Evolutionary conservation across 129 eudicot species (phyloP), one percentile per base, ranked within the genome.

Genomic region (Gnaphalium uliginosum): DNA sequence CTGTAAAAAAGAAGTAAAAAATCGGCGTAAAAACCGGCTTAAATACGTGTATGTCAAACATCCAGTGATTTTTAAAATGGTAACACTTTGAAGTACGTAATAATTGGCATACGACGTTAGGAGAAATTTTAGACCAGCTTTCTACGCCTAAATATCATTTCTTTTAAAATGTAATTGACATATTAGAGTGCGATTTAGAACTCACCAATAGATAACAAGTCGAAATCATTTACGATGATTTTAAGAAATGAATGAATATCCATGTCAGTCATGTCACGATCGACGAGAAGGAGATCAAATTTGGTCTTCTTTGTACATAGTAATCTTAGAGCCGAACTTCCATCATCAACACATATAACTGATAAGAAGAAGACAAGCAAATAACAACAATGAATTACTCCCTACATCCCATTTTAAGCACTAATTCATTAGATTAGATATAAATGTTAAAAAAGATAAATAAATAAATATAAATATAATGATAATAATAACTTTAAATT

Each of bases 211-310:
- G 73, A 19, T 4, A 75, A 67, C 13, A 68, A 29, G 21, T 81
- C 68, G 73, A 68, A 30, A 10, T 50, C 26, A 15, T 39, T 54
- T 62, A 75, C 53, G 35, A 76, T 54, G 35, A 76, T 54, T 50
- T 63, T 81, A 26, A 81, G 77, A 60, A 75, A 71, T 35, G 73
- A 60, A 13, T 74, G 57, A 46, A 64, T 73, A 50, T 81, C 84
- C 68, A 81, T 57, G 37, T 50, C 51, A n/a, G 17, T 32, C 24
- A 81, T 24, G 25, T 60, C 71, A 22, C 71, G 32, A 33, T 81
- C 84, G 10, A 81, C 41, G 13, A 81, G 61, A 26, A 81, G 22
- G 65, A 81, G 81, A 35, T 81, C 81, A 30, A 68, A 81, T 23
- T 61, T 67, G n/a, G 19, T 53, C 53, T 11, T 61, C 60, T 64